Evolutionary conservation across 2,329 filamentous ascomycete genomes (phyloP).

Genomic region (Fusarium keratoplasticum): DNA sequence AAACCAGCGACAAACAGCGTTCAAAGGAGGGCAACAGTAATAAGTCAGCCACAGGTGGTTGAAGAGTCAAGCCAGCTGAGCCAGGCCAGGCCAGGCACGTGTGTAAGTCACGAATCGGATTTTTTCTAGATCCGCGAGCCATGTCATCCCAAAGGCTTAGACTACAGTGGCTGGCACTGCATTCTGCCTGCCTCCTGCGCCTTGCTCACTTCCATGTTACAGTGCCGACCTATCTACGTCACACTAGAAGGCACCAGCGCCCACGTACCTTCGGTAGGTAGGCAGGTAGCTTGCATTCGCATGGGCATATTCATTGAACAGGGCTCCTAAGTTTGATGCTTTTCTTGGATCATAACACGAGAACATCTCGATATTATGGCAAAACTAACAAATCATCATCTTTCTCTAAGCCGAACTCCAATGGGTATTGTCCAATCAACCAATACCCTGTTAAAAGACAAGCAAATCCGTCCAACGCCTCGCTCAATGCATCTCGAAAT

Average conservation of each 20-base stretch:
- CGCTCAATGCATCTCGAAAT: constrained; percentile 30
- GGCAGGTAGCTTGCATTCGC: neutral
- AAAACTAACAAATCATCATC: neutral
- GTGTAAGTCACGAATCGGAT: neutral
- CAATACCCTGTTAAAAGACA: constrained; percentile 21
- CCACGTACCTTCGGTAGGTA: neutral
- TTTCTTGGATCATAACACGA: neutral
- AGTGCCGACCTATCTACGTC: neutral
- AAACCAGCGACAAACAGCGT: neutral
- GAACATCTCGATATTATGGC: constrained; percentile 9
- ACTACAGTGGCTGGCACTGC: neutral
- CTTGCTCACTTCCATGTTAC: neutral
- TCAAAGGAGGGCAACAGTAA: neutral
- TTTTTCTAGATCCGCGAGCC: neutral
- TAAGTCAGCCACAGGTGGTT: neutral
- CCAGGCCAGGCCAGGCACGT: neutral
- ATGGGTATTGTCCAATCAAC: constrained; percentile 26
- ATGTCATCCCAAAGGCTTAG: constrained; percentile 1
- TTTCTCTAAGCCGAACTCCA: constrained; percentile 13
- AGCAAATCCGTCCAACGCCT: constrained; percentile 35
- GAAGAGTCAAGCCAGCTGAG: neutral
- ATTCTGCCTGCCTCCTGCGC: neutral
- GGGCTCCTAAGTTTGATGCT: neutral
- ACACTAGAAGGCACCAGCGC: neutral
- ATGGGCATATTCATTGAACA: neutral